Conservation (phyloP, 2,329 filamentous ascomycete genomes). For the Trichophyton rubrum region DNA sequence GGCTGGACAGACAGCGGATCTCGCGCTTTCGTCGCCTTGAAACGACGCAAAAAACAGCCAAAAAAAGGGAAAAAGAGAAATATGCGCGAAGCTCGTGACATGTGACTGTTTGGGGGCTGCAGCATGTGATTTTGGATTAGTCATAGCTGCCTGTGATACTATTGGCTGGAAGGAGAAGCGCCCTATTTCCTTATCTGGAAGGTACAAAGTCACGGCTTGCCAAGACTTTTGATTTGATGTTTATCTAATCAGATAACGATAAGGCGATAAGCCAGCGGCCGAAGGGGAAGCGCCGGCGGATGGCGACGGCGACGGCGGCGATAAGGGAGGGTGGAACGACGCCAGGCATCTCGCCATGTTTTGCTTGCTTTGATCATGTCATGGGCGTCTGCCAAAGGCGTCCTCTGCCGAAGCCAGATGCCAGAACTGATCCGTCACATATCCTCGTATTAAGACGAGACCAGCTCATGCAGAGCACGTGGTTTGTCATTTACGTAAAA, state of each 20-base stretch:
- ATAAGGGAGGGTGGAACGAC: too few relatives aligned
- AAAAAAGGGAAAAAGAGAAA: neutral
- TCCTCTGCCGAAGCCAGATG: too few relatives aligned
- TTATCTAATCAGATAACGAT: slow-evolving; percentile 5
- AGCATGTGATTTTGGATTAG: neutral
- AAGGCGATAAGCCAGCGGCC: neutral
- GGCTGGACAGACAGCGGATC: neutral
- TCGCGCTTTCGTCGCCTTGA: neutral
- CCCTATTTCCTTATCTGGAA: neutral
- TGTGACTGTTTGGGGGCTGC: neutral
- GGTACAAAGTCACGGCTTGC: neutral
- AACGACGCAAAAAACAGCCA: neutral
- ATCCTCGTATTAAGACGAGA: neutral
- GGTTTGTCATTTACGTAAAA: too few relatives aligned
- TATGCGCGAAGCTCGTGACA: neutral
- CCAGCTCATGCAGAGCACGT: neutral
- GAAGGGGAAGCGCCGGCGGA: neutral
- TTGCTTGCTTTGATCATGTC: too few relatives aligned
- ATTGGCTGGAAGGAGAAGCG: neutral
- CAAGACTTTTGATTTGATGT: neutral
- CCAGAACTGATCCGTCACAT: neutral
- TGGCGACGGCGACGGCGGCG: too few relatives aligned
- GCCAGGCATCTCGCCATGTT: too few relatives aligned
- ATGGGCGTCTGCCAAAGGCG: too few relatives aligned
- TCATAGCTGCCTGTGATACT: neutral